Evolutionary conservation across 495 filamentous ascomycete genomes (phyloP), one percentile per base, ranked within the genome.

Genomic region (Annulohypoxylon stygium): DNA sequence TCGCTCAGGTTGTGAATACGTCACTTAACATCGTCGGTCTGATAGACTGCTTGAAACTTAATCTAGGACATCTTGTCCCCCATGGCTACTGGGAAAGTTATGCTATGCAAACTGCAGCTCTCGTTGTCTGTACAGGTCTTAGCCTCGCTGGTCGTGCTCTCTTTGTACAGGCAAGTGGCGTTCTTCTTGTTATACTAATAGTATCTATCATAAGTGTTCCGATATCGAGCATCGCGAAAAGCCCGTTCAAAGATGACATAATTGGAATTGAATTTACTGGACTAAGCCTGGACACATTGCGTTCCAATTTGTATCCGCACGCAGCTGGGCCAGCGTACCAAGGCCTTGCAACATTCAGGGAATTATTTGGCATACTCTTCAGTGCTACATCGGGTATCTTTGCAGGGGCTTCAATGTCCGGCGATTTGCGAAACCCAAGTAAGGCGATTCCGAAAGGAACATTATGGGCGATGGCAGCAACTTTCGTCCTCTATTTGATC

Each of bases 1-100:
- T 97, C 14, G 93, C 93, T 14, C 90, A 91, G 69, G 91, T 93
- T 0, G 88, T 97, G 77, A 97, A 96, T 78, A 95, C 93, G 2
- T 92, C 91, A 14, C 91, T 97, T 86, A 97, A 97, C 75, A 90
- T 94, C 11, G 93, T 96, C 33, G 93, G 93, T 80, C 85, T 97
- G 64, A 88, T 97, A 67, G 92, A 96, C 78, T 96, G 93, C 73
- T 81, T 97, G 47, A 90, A 86, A 61, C 85, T 94, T 64, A 95
- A 96, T 69, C 89, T 95, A 75, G 93, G 93, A 0, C 83, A 90
- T 50, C 84, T 88, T 61, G 85, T 97, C 54, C 86, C 88, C 0
- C 88, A 94, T 75, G 89, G 90, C 3, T 83, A 86, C 78, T 95
- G 93, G 92, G 91, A 88, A 86, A 85, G 89, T 67, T 97, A 95